Evolutionary conservation across 306 rosid species (phyloP), one percentile per base, ranked within the genome.

Genomic region (Trifolium dubium): DNA sequence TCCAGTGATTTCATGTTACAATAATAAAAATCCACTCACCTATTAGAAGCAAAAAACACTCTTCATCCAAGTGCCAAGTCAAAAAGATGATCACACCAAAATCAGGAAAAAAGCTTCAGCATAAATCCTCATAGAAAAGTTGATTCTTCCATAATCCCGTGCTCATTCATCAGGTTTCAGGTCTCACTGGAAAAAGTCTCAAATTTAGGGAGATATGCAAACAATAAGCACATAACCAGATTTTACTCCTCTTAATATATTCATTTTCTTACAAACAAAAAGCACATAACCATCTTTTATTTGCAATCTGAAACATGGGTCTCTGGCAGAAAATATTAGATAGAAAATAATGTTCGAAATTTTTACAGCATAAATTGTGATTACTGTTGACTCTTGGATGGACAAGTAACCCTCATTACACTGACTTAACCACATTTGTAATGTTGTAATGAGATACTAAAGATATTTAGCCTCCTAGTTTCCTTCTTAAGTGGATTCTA

Each of bases 151-250:
- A 77, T 73, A 54, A 73, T 80, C 74, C 30, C 53, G 23, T 2
- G 82, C 79, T 71, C 78, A 78, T 55, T 81, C 75, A 39, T 71
- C 87, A 32, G 80, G 63, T 71, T 65, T 71, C 87, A 32, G 80
- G 63, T 71, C 69, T 62, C 73, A 70, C 83, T 69, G 83, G 43
- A 80, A 83, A 37, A 69, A 18, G 3, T 51, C 8, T 35, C 75
- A 68, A 70, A 65, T 31, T 80, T 79, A 80, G 80, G 46, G 77
- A 12, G 17, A 68, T 46, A 64, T 37, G 51, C 66, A 71, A 30
- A 64, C 17, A 78, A 44, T 28, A 72, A 67, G 34, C 46, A 65
- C 37, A 43, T 19, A 39, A 64, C 17, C 51, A 40, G 69, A 15
- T 64, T 64, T 60, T 59, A 59, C 40, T 53, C 3, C 15, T 9